phyloP scores from a whole-genome alignment of 495 filamentous ascomycete genomes.

The Staphylotrichum tortipilum region DNA sequence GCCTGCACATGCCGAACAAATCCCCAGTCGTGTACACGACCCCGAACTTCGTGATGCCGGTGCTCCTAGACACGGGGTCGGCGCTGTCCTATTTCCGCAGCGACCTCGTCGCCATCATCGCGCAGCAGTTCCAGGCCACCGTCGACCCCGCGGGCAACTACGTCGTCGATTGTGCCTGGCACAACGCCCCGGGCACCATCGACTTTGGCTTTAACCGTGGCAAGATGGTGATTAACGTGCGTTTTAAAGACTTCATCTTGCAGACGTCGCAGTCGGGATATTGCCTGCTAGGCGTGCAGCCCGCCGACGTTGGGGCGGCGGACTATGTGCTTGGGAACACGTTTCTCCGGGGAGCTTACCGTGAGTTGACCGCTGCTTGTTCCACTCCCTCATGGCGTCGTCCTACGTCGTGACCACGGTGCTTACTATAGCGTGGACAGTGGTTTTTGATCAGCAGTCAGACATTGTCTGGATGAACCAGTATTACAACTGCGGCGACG shows the following conservation, averaged over 20 bases:
- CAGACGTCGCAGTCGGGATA: conserved; percentile 29
- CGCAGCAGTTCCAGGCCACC: conserved; percentile 26
- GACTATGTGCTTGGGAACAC: conserved; percentile 36
- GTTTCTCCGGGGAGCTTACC: conserved; percentile 36
- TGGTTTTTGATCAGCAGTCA: conserved; percentile 38
- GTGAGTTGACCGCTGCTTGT: conserved; percentile 27
- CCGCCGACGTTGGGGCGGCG: conserved; percentile 22
- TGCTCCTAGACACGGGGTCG: conserved; percentile 35
- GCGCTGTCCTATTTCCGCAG: conserved; percentile 35
- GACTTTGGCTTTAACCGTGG: conserved; percentile 38
- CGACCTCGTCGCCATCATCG: conserved; percentile 29
- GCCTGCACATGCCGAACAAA: conserved; percentile 26
- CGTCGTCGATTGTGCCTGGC: conserved; percentile 30
- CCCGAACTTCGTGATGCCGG: conserved; percentile 28
- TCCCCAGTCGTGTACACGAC: conserved; percentile 22
- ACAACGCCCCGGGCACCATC: conserved; percentile 29
- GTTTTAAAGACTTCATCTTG: conserved; percentile 38
- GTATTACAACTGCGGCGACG: conserved; percentile 36
- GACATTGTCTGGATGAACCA: conserved; percentile 39
- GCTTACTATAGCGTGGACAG: conserved; percentile 17
- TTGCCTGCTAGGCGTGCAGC: conserved; percentile 36
- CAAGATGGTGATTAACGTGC: conserved; percentile 34
- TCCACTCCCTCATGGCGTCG: not conserved
- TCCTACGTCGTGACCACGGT: not conserved
- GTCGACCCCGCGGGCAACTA: conserved; percentile 29